Base-by-base conservation (phyloP, 257 asterid species). In the Salvia miltiorrhiza region DNA sequence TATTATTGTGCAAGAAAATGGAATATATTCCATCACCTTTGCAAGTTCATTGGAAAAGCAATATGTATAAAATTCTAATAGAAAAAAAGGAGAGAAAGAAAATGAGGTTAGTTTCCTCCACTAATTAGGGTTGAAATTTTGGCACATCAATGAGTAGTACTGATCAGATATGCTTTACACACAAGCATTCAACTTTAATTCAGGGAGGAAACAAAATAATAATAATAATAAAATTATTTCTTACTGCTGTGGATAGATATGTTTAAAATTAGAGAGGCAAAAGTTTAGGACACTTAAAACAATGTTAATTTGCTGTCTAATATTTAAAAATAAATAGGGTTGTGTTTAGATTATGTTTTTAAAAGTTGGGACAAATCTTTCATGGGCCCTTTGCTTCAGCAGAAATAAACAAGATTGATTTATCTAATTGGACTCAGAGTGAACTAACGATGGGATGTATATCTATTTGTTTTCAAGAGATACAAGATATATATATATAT, bases 151-250 rank as follows among this genome's bases (percentile, higher is more conserved):
- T 63, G 59, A 60, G 41, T 50, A 59, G 47, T 64, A 30, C 35
- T 30, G 35, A 30, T 30, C 5, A 30, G 35, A 4, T 57, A 70
- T 67, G 64, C 81, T 84, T 79, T 77, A 66, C 76, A 74, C 73
- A 74, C 61, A 75, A 76, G 81, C 81, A 71, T 78, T 69, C 77
- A 71, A 73, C 84, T 76, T 83, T 65, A 71, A 10, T 23, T 23
- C 28, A 59, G 54, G 35, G 12, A 30, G 47, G 58, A 60, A 71
- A 60, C 52, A 43, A 19, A 55, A 49, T 60, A 32, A 70, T 30
- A 57, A 49, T 2, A 19, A 49, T 2, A 67, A 30, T 4, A 30
- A 30, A 30, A 1, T 30, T 2, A 30, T 30, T 4, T 30, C 35
- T 30, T 30, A 30, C 35, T 30, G 35, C 4, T 30, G 4, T 30